These are phyloP conservation scores for Hibiscus mutabilis DNA, from an alignment of 345 rosid species.

Conservation along the genomic window DNA sequence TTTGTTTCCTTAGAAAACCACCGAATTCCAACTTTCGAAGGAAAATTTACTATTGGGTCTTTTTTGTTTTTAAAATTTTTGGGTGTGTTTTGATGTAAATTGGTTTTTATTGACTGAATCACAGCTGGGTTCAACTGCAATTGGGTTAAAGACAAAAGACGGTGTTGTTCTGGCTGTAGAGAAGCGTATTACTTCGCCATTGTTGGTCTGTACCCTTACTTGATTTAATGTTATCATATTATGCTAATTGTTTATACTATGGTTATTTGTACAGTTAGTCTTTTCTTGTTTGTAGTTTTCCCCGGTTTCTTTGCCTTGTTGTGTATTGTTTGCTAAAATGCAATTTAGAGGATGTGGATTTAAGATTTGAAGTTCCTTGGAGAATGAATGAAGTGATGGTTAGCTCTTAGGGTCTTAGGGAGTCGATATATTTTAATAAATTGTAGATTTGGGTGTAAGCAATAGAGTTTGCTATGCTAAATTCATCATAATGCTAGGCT, in stretches of 20 bases:
- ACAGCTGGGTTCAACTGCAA: conserved; percentile 95
- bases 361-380: neutral
- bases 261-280: neutral
- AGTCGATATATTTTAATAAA: too few relatives aligned
- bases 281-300: neutral
- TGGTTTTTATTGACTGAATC: conserved; percentile 2
- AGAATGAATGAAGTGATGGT: too few relatives aligned
- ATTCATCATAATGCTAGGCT: too few relatives aligned
- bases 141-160: conserved; percentile 85
- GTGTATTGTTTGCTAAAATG: neutral
- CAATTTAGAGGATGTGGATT: neutral
- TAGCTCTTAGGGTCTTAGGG: too few relatives aligned
- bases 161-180: conserved; percentile 98
- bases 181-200: conserved; percentile 90
- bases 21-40: too few relatives aligned
- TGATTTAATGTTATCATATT: neutral
- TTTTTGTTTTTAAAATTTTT: neutral
- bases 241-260: neutral
- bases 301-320: neutral
- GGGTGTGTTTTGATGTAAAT: neutral
- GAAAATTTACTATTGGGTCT: neutral
- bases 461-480: neutral
- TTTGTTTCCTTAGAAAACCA: neutral
- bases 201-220: conserved; percentile 47
- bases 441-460: neutral